Conservation (phyloP, 768 basidiomycete species). For the Suillus subluteus region DNA sequence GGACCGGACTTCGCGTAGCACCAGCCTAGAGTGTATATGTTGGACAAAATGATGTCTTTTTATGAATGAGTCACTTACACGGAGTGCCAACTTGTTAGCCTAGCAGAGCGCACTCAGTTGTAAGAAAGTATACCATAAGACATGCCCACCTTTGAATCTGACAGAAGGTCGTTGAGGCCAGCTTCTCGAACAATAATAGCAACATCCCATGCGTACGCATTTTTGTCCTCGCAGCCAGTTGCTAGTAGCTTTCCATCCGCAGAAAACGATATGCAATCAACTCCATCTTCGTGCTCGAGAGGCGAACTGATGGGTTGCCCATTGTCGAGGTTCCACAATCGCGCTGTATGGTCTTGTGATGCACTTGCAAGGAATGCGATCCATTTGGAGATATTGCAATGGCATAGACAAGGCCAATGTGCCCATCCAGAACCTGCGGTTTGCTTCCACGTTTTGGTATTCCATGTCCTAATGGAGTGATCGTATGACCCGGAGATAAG, state of each 20-base stretch:
- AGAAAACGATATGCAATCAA: background rate
- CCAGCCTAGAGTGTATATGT: background rate
- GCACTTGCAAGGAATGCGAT: conserved; percentile 12
- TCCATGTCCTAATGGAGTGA: background rate
- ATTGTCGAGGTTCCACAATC: background rate
- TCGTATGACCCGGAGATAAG: background rate
- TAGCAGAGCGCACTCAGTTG: background rate
- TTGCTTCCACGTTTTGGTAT: too few relatives aligned
- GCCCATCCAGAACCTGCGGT: background rate
- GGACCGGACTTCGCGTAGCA: background rate
- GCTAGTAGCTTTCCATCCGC: conserved; percentile 1
- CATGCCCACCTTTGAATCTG: background rate
- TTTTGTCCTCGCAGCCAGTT: background rate
- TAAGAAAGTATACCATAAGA: background rate
- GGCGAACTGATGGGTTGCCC: background rate
- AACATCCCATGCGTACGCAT: background rate
- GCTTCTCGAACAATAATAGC: background rate
- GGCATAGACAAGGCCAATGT: conserved; percentile 12
- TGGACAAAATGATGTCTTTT: background rate
- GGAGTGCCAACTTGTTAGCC: background rate
- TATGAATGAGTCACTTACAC: background rate
- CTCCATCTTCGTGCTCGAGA: background rate
- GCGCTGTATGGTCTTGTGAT: conserved; percentile 4
- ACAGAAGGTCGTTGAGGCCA: background rate
- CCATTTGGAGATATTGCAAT: background rate